Evolutionary conservation across 2,329 filamentous ascomycete genomes (phyloP), one percentile per base, ranked within the genome.

Genomic region (Thielaviopsis ethacetica): DNA sequence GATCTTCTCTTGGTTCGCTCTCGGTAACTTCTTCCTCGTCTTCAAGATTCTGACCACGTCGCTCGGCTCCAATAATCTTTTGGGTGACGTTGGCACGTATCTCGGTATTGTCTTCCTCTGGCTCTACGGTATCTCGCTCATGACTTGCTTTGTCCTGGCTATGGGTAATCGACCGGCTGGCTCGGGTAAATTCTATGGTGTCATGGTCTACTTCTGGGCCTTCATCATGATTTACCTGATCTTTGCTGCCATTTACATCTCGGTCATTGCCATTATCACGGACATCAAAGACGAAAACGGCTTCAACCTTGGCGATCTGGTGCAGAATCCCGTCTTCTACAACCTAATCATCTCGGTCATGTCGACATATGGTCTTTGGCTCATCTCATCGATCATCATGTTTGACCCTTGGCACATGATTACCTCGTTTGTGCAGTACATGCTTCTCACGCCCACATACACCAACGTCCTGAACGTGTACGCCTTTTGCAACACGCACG

Each of bases 391-490:
- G 9, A 77, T 98, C 64, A 76, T 98, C 65, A 97, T 97, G 83
- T 83, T 97, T 71, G 93, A 98, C 70, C 93, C 93, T 3, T 98
- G 93, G 91, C 93, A 98, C 74, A 97, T 98, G 93, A 95, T 98
- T 77, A 93, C 91, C 69, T 97, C 91, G 3, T 98, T 95, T 82
- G 86, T 86, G n/a, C 83, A 88, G 69, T 98, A 98, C 71, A 77
- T 97, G 66, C 75, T 95, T 61, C 82, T 96, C 68, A 93, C 93
- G 81, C 95, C 91, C 13, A 94, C 90, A 15, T 98, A 96, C 75
- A 91, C 95, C 83, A 98, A 98, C 78, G 93, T 98, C 65, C 85
- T 98, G 68, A 97, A 95, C 80, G 90, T 98, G 57, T 98, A 98
- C 74, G 90, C 93, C 62, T 98, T 96, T 81, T 94, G 90, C 84